Evolutionary conservation across 139 green algal genomes (phyloP), one percentile per base, ranked within the genome.

Genomic region (Asterochloris erici): DNA sequence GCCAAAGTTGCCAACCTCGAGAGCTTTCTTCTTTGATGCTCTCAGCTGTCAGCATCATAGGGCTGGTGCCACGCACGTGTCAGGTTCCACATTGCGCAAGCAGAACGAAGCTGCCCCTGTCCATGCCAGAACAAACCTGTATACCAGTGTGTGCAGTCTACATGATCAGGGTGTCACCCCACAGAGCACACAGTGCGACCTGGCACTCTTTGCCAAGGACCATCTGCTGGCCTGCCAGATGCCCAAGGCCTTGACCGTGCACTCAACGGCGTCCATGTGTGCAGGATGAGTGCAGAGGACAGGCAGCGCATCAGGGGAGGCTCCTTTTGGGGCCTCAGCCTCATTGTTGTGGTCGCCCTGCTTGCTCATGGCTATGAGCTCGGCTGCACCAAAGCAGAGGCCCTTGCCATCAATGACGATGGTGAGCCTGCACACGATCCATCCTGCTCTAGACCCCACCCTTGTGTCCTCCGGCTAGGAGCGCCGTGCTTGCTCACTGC

Each of bases 401-500:
- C 97, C 28, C 85, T 97, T 16, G 94, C 94, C 4, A 97, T 97
- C 80, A 94, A 95, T 79, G 93, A 96, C 79, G 91, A 89, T 81
- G 77, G 77, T 81, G 14, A 76, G n/a, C 66, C 21, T 71, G 66
- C 66, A 71, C 66, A 26, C 66, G 2, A 71, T 71, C 21, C 66
- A 26, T 21, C 66, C 38, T 54, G 6, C 38, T 2, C 38, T 54
- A 54, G 38, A 54, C 38, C 38, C 38, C 6, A 54, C 38, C 38
- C 6, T 2, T 54, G 38, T 54, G 38, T 54, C 38, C 38, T 54
- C 38, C 6, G 38, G 38, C 38, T 10, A 6, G 38, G 38, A 54
- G 38, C 38, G 38, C 38, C 38, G 38, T 2, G 6, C 38, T 54
- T 54, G 38, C 38, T 54, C 38, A 54, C 38, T 2, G 38, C 38